Evolutionary conservation across 768 basidiomycete species (phyloP), one percentile per base, ranked within the genome.

Genomic region (Chiua virens): DNA sequence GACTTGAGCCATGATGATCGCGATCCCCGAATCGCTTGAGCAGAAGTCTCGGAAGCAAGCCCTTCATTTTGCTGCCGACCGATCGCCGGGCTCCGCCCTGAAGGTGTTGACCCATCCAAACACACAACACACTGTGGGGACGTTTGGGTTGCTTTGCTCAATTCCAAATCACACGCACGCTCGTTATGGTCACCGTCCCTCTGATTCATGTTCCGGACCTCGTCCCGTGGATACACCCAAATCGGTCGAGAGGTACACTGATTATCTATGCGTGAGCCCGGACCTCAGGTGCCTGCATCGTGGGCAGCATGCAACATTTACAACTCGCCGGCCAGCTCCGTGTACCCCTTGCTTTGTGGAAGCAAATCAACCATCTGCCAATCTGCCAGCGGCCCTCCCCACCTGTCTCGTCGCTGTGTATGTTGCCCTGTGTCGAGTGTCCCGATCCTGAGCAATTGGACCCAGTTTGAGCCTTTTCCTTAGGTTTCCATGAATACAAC

Each of bases 21-120:
- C 56, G 59, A 58, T 64, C 62, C 64, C 57, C 56, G 59, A 64
- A 49, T 55, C 64, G 64, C 64, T 65, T 66, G 64, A 44, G 48
- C 42, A 41, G 41, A 45, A 56, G 47, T 49, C 53, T 45, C 54
- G 49, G 60, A 39, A 55, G 46, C 34, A 47, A 32, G 38, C 56
- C 15, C 34, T 57, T 62, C 55, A 52, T 59, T 63, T 60, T 59
- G 52, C 55, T 59, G 53, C 65, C 62, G 55, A 50, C 53, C 54
- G 55, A 64, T 57, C 59, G 42, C 35, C 41, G 53, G 28, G 32
- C 37, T 25, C 32, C 22, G 22, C 50, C 43, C 41, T 51, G 45
- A 45, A n/a, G 42, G 15, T 25, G 17, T 5, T 34, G 2, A 34
- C 1, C 30, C 34, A 34, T 34, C 13, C 30, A 30, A 30, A 30